phyloP scores from a whole-genome alignment of 1,284 basidiomycete species.

The Sporisorium scitamineum region DNA sequence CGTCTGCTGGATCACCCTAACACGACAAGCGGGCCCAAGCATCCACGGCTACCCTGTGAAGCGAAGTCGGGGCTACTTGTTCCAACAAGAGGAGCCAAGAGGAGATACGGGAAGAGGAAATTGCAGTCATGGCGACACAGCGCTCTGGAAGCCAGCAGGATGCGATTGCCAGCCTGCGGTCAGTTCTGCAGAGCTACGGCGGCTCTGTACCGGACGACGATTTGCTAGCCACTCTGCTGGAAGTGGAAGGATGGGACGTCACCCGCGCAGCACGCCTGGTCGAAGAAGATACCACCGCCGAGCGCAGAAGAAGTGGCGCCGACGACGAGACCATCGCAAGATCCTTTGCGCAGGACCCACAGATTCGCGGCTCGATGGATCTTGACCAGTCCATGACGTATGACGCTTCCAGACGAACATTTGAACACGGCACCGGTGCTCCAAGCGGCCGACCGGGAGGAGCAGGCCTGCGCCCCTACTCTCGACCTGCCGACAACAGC shows the following conservation, averaged over 20 bases:
- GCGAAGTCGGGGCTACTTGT: not conserved
- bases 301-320: conserved; percentile 45
- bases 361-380: conserved; percentile 33
- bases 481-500: conserved; percentile 10
- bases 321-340: conserved; percentile 52
- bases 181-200: conserved; percentile 26
- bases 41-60: too few relatives aligned
- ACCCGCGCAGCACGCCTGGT: conserved; percentile 38
- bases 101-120: not conserved
- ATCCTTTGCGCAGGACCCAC: conserved; percentile 38
- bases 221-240: conserved; percentile 43
- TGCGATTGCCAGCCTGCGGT: conserved; percentile 41
- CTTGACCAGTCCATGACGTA: conserved; percentile 8
- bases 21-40: not conserved
- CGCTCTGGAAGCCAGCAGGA: conserved; percentile 37
- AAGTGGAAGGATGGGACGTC: conserved; percentile 53
- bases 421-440: conserved; percentile 13
- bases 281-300: conserved; percentile 44
- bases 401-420: not conserved
- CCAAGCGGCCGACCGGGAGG: conserved; percentile 27
- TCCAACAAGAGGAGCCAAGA: not conserved
- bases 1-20: not conserved
- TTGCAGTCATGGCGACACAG: conserved; percentile 20
- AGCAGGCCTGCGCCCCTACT: conserved; percentile 34
- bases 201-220: conserved; percentile 32